Evolutionary conservation across 2,329 filamentous ascomycete species (phyloP).

Genomic region (Aspergillus pseudotamarii): DNA sequence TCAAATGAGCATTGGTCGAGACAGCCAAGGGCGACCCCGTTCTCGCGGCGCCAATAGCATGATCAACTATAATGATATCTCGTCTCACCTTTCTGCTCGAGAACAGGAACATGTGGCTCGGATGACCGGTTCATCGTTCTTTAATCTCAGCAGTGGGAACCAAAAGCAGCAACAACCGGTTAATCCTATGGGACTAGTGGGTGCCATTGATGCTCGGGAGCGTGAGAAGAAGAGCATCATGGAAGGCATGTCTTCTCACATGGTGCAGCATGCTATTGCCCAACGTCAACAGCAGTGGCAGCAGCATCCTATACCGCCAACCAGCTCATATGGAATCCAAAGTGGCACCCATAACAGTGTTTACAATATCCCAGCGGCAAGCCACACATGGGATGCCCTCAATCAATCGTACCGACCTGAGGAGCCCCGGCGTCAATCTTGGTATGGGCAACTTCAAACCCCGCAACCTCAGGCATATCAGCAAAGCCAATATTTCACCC

Average conservation of each 20-base stretch:
- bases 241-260: slow-evolving; percentile 68
- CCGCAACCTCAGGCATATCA: slow-evolving; percentile 30
- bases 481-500: slow-evolving; percentile 30
- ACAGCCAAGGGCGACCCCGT: slow-evolving; percentile 35
- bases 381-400: slow-evolving; percentile 40
- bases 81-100: slow-evolving; percentile 72
- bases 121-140: slow-evolving; percentile 74
- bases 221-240: slow-evolving; percentile 73
- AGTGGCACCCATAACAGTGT: slow-evolving; percentile 23
- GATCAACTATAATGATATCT: slow-evolving; percentile 55
- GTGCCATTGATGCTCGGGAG: slow-evolving; percentile 78
- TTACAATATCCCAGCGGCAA: slow-evolving; percentile 40
- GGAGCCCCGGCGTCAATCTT: slow-evolving; percentile 37
- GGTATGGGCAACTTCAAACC: slow-evolving; percentile 35
- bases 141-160: slow-evolving; percentile 64
- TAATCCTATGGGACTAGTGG: slow-evolving; percentile 67
- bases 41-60: slow-evolving; percentile 62
- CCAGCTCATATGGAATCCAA: slow-evolving; percentile 17
- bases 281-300: slow-evolving; percentile 63
- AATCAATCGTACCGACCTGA: slow-evolving; percentile 34
- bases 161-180: slow-evolving; percentile 54
- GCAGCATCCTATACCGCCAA: slow-evolving; percentile 37
- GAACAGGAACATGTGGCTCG: slow-evolving; percentile 89
- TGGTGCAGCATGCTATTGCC: slow-evolving; percentile 72
- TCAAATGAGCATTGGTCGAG: slow-evolving; percentile 32